These are phyloP conservation scores for Xerocomellus amylosporus DNA, from an alignment of 768 basidiomycete genomes.

Conservation along the genomic window DNA sequence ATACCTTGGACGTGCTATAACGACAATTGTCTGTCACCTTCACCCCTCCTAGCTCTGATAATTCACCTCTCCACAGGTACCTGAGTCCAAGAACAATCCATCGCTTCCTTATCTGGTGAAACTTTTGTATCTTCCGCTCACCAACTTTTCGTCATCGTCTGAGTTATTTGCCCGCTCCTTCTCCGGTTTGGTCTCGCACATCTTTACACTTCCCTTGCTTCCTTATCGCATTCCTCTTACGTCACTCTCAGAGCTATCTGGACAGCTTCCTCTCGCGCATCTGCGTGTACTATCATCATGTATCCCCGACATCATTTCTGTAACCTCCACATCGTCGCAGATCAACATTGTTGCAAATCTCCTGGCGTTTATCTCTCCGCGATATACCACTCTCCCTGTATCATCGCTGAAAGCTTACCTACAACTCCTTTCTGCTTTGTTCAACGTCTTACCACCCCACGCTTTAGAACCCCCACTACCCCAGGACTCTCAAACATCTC, in stretches of 20 bases:
- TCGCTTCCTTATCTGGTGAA: conserved; percentile 30
- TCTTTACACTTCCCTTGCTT: conserved; percentile 73
- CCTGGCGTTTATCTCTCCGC: conserved; percentile 58
- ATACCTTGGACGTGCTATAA: conserved; percentile 18
- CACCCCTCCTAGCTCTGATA: neutral
- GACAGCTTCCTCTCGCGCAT: conserved; percentile 55
- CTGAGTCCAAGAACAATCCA: conserved; percentile 48
- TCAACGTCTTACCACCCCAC: conserved; percentile 53
- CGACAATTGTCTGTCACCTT: conserved; percentile 46
- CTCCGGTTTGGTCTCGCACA: conserved; percentile 43
- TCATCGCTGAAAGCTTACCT: conserved; percentile 53
- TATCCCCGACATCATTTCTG: conserved; percentile 30
- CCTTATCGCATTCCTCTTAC: conserved; percentile 69
- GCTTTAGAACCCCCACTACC: conserved; percentile 46
- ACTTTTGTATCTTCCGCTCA: conserved; percentile 26
- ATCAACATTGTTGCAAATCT: conserved; percentile 74
- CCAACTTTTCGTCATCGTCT: conserved; percentile 32
- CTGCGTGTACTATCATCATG: conserved; percentile 34
- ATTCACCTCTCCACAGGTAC: conserved; percentile 40
- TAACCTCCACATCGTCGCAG: conserved; percentile 31
- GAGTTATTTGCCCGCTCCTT: conserved; percentile 32
- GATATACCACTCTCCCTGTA: conserved; percentile 50
- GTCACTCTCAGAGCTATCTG: conserved; percentile 62
- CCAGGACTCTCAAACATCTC: conserved; percentile 7
- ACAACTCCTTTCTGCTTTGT: conserved; percentile 46